Percentiles rank a stretch among this genome's conserved stretches.
Conservation (phyloP, 2,329 filamentous ascomycete genomes). For the Tolypocladium capitatum region DNA sequence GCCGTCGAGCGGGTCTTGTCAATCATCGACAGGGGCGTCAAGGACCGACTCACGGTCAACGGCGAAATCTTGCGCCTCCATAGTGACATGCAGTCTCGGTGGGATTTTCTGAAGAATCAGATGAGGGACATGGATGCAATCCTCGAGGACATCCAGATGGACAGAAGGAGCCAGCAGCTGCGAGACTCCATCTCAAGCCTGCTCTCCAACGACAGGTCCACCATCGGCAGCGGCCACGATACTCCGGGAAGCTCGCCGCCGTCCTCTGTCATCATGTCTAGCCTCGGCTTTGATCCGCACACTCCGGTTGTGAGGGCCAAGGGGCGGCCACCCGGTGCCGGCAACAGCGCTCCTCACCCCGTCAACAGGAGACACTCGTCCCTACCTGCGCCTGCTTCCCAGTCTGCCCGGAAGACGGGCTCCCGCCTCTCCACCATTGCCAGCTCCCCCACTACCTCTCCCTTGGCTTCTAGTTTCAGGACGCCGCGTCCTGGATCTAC, state of each 20-base stretch:
- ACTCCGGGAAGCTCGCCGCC: slow-evolving; percentile 57
- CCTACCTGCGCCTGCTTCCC: slow-evolving; percentile 29
- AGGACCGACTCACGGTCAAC: slow-evolving; percentile 89
- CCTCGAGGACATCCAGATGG: slow-evolving; percentile 58
- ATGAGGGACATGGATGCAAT: slow-evolving; percentile 65
- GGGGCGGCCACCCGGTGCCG: slow-evolving; percentile 32
- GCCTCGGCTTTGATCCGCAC: slow-evolving; percentile 33
- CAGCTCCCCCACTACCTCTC: slow-evolving; percentile 37
- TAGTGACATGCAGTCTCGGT: slow-evolving; percentile 71
- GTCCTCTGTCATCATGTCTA: slow-evolving; percentile 48
- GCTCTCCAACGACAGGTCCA: slow-evolving; percentile 67
- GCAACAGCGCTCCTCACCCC: slow-evolving; percentile 32
- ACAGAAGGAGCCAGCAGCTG: slow-evolving; percentile 57
- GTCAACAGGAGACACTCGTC: slow-evolving; percentile 32
- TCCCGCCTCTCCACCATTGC: slow-evolving; percentile 33
- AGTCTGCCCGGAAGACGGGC: slow-evolving; percentile 26
- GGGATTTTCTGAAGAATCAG: slow-evolving; percentile 61
- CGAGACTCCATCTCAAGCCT: slow-evolving; percentile 90
- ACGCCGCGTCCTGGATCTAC: slow-evolving; percentile 32
- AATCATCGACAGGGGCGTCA: slow-evolving; percentile 92
- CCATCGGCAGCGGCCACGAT: slow-evolving; percentile 53
- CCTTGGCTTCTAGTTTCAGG: slow-evolving; percentile 18
- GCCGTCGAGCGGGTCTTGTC: slow-evolving; percentile 83
- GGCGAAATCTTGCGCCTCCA: slow-evolving; percentile 84
- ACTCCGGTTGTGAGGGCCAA: slow-evolving; percentile 32